A percentile compares a stretch with the other conserved stretches of the same genome.
These are phyloP conservation scores for Cymbopogon flexuosus DNA, from an alignment of 202 grass and related monocot species.

Conservation along the genomic window DNA sequence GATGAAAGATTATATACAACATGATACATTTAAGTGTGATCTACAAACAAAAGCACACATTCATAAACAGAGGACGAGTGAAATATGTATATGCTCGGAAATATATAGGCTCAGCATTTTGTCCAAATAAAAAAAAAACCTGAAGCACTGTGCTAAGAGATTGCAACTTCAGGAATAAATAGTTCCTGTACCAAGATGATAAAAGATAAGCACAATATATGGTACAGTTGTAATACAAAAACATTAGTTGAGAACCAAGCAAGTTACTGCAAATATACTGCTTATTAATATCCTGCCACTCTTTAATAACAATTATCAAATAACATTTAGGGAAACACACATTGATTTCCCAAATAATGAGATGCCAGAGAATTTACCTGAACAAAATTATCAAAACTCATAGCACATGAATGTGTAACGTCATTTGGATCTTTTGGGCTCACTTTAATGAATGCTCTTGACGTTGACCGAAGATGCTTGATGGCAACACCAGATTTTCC, in stretches of 20 bases:
- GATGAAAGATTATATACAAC: constrained; percentile 13
- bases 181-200: constrained; percentile 3
- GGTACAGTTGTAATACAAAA: not conserved
- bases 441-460: constrained; percentile 71
- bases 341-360: constrained; percentile 1
- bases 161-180: constrained; percentile 1
- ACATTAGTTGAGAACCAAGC: not conserved
- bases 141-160: not conserved
- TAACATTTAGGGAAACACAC: not conserved
- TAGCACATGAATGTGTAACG: constrained; percentile 67
- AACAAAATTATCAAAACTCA: constrained; percentile 92
- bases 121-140: not conserved
- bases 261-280: constrained; percentile 11
- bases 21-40: not conserved
- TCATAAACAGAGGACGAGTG: constrained; percentile 14
- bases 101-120: not conserved
- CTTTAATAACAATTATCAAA: not conserved
- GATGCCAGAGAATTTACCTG: constrained; percentile 52
- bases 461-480: constrained; percentile 59
- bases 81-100: not conserved
- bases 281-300: not conserved
- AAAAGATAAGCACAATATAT: constrained; percentile 22
- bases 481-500: constrained; percentile 82
- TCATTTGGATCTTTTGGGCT: constrained; percentile 71
- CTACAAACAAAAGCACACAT: not conserved